Evolutionary conservation across 2,329 filamentous ascomycete species (phyloP).

Genomic region (Diplodia sapinea): DNA sequence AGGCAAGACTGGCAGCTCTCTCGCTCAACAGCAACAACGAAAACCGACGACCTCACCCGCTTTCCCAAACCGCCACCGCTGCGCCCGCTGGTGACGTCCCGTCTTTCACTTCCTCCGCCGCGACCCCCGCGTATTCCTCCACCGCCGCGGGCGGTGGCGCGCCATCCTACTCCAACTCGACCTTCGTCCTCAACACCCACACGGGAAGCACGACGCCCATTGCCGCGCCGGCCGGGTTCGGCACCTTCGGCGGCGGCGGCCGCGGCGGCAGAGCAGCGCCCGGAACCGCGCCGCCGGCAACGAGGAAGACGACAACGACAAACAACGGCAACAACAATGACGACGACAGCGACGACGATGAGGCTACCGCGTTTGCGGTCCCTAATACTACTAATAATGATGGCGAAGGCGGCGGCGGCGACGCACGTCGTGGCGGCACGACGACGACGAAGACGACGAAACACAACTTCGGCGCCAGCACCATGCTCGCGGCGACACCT

Average conservation of each 20-base stretch:
- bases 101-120: constrained; percentile 29
- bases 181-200: constrained; percentile 19
- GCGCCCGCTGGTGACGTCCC: background rate
- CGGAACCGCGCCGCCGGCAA: constrained; percentile 12
- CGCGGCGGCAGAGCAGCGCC: background rate
- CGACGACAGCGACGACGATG: background rate
- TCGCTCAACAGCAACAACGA: constrained; percentile 1
- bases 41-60: background rate
- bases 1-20: constrained; percentile 35
- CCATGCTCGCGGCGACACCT: constrained; percentile 6
- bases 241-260: background rate
- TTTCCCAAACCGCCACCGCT: background rate
- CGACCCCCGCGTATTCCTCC: constrained; percentile 34
- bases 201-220: constrained; percentile 28
- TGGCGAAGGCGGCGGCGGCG: constrained; percentile 6
- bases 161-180: constrained; percentile 33
- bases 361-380: background rate
- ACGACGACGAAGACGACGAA: background rate
- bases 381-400: background rate
- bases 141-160: constrained; percentile 35
- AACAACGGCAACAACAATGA: background rate
- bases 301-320: background rate
- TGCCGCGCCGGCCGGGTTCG: constrained; percentile 1
- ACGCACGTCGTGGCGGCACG: too few species aligned
- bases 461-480: constrained; percentile 16